Conservation (phyloP, 768 basidiomycete species). For the Kwoniella shandongensis region DNA sequence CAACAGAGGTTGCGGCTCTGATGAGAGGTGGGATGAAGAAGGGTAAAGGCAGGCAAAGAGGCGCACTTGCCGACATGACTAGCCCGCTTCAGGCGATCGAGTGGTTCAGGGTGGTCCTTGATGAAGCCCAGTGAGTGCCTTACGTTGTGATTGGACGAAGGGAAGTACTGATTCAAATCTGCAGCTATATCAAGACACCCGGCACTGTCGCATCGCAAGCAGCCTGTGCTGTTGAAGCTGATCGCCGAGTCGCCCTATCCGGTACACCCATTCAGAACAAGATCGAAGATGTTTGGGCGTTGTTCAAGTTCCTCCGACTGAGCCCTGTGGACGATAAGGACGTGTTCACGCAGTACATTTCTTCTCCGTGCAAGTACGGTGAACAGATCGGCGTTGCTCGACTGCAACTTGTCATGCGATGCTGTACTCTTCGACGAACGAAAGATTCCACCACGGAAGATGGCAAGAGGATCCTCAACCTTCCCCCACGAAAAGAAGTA, state of each 20-base stretch:
- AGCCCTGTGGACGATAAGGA: slow-evolving; percentile 90
- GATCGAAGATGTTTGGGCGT: slow-evolving; percentile 93
- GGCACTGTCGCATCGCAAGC: slow-evolving; percentile 91
- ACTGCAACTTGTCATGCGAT: slow-evolving; percentile 95
- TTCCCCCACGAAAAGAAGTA: slow-evolving; percentile 88
- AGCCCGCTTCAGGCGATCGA: slow-evolving; percentile 90
- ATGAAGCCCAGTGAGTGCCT: slow-evolving; percentile 89
- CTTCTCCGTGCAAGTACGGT: slow-evolving; percentile 87
- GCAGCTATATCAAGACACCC: slow-evolving; percentile 93
- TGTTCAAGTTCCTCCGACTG: slow-evolving; percentile 92
- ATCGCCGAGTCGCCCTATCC: slow-evolving; percentile 89
- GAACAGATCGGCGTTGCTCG: slow-evolving; percentile 78
- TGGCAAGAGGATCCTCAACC: slow-evolving; percentile 77
- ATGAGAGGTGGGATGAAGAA: slow-evolving; percentile 64
- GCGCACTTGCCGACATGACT: slow-evolving; percentile 58
- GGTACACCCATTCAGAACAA: slow-evolving; percentile 99
- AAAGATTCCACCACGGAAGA: slow-evolving; percentile 81
- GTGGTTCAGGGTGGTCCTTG: slow-evolving; percentile 93
- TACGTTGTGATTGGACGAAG: not conserved
- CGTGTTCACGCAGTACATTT: slow-evolving; percentile 88
- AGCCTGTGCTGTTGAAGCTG: slow-evolving; percentile 89
- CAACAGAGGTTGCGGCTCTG: slow-evolving; percentile 52
- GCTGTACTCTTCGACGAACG: slow-evolving; percentile 91
- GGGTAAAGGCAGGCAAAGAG: slow-evolving; percentile 60
- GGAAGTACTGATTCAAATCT: slow-evolving; percentile 8